Evolutionary conservation across 306 rosid genomes (phyloP), one percentile per base, ranked within the genome.

Genomic region (Ormosia semicastrata): DNA sequence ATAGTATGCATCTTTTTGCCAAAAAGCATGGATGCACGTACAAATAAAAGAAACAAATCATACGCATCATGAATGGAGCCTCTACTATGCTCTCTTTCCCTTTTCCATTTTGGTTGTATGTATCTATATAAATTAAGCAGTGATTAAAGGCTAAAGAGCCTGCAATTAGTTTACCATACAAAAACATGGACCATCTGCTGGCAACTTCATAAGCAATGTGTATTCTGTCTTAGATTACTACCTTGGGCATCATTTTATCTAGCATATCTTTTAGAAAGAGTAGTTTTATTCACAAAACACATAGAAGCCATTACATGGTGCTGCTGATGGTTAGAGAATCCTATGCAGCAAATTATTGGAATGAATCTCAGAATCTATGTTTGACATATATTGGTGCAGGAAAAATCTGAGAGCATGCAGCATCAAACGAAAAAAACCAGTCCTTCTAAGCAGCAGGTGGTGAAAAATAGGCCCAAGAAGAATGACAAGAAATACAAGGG

Each of bases 401-500:
- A 77, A 84, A 80, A 84, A 18, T 52, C 73, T 24, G 86, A 81
- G 71, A 78, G 29, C 49, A 73, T 66, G 65, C 33, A 67, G 59
- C 59, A 36, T 33, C 67, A 81, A 36, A 69, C 24, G 54, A 67
- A 77, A 66, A 77, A 49, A 53, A 24, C 78, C 3, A 57, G 84
- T 46, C 77, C 68, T 81, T 77, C 82, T 8, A 84, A 80, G 71
- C 78, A 70, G 77, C 56, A 81, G 67, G 87, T 54, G 73, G 77
- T 43, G 71, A 91, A 82, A 66, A 86, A 75, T 14, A 79, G 14
- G 83, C 8, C 63, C 29, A 82, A 63, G 29, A 91, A 74, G 74
- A 86, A 79, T 75, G 93, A 81, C 66, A 87, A 78, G 65, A 83
- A 85, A 81, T 44, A 44, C 89, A 86, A 83, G 65, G 68, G 15